phyloP scores from a whole-genome alignment of 2,329 filamentous ascomycete species.

The Xylaria sp. region DNA sequence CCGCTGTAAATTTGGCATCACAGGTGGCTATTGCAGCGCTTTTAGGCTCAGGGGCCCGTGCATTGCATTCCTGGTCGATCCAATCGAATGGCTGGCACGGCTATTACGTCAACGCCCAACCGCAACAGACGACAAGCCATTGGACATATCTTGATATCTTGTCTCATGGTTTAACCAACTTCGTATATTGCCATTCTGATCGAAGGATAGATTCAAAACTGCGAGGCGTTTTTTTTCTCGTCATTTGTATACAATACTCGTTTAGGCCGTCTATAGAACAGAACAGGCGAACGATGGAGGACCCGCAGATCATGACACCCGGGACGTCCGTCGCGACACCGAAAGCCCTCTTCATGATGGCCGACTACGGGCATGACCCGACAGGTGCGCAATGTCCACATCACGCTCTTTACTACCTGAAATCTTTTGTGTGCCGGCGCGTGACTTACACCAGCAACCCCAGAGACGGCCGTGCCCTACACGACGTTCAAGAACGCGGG shows the following conservation, averaged over 20 bases:
- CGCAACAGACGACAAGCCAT: too few species aligned
- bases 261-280: not conserved
- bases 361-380: constrained; percentile 59
- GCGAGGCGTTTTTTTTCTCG: not conserved
- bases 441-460: not conserved
- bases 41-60: not conserved
- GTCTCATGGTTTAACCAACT: too few species aligned
- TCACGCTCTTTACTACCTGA: not conserved
- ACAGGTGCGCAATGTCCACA: constrained; percentile 43
- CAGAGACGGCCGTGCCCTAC: constrained; percentile 56
- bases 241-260: not conserved
- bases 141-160: too few species aligned
- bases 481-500: constrained; percentile 49
- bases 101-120: too few species aligned
- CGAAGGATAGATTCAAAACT: not conserved
- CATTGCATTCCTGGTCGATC: not conserved
- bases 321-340: constrained; percentile 25
- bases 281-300: constrained; percentile 28
- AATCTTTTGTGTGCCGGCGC: not conserved
- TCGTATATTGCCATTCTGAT: too few species aligned
- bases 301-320: constrained; percentile 28
- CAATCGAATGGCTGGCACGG: too few species aligned
- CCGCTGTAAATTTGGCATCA: not conserved
- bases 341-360: constrained; percentile 53
- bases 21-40: not conserved